phyloP scores from a whole-genome alignment of 164 flowering plant species.

The Brasenia schreberi region DNA sequence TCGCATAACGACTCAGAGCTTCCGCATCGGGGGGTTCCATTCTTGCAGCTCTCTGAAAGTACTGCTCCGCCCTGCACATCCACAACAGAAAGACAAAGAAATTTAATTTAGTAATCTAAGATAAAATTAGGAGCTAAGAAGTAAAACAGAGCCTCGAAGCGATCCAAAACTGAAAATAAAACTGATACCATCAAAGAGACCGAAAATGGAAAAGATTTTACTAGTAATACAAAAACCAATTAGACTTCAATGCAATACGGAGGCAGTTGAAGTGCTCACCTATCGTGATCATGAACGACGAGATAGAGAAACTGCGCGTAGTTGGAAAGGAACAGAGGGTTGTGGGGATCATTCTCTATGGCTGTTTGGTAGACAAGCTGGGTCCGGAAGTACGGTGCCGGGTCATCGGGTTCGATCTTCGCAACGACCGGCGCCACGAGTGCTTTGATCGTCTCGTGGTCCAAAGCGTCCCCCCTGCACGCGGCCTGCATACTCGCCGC shows the following conservation, averaged over 20 bases:
- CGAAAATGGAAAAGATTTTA: too few relatives aligned
- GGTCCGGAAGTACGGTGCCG: conserved; percentile 32
- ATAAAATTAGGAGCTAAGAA: too few relatives aligned
- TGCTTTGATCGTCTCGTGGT: conserved; percentile 35
- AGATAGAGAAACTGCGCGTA: conserved; percentile 86
- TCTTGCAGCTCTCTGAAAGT: conserved; percentile 54
- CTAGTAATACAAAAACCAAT: too few relatives aligned
- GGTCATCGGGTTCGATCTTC: conserved; percentile 42
- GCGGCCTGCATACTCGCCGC: conserved; percentile 30
- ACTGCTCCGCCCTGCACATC: conserved; percentile 68
- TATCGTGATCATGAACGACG: conserved; percentile 66
- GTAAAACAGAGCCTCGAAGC: too few relatives aligned
- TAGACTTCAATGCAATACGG: too few relatives aligned
- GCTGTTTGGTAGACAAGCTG: conserved; percentile 55
- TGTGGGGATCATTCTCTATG: conserved; percentile 43
- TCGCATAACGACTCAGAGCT: conserved; percentile 54
- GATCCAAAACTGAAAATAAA: too few relatives aligned
- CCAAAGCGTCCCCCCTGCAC: conserved; percentile 32
- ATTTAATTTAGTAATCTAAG: background rate
- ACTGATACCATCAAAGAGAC: too few relatives aligned
- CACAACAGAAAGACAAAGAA: background rate
- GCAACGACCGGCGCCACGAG: conserved; percentile 58
- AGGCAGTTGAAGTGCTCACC: conserved; percentile 23
- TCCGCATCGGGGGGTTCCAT: conserved; percentile 66
- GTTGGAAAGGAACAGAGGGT: conserved; percentile 65